Conservation (phyloP, 164 flowering plant species). For the Houttuynia cordata region DNA sequence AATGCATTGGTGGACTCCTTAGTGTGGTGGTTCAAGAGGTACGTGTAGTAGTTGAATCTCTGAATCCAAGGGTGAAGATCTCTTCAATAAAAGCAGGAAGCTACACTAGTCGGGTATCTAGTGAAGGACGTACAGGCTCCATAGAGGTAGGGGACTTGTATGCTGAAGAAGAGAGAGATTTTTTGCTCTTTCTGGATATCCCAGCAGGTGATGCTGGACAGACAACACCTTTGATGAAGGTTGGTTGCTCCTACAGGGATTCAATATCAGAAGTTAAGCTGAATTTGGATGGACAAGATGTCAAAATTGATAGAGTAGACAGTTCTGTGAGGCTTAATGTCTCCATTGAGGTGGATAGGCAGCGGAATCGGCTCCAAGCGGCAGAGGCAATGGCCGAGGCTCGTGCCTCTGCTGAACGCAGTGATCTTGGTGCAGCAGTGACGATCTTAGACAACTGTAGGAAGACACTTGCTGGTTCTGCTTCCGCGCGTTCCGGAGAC, state of each 20-base stretch:
- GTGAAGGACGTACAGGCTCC: slow-evolving; percentile 29
- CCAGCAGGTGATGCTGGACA: slow-evolving; percentile 30
- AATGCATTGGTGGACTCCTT: slow-evolving; percentile 89
- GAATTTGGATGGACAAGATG: slow-evolving; percentile 24
- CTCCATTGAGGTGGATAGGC: slow-evolving; percentile 81
- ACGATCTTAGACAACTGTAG: slow-evolving; percentile 46
- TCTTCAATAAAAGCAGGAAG: slow-evolving; percentile 69
- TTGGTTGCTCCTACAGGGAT: slow-evolving; percentile 48
- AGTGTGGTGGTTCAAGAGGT: slow-evolving; percentile 82
- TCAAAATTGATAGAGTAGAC: slow-evolving; percentile 48
- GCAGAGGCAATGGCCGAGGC: slow-evolving; percentile 83
- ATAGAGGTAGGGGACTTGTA: slow-evolving; percentile 77
- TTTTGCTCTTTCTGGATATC: slow-evolving; percentile 46
- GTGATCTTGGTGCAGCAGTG: slow-evolving; percentile 61
- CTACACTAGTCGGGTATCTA: slow-evolving; percentile 28
- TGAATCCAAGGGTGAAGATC: slow-evolving; percentile 32
- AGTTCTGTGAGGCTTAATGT: slow-evolving; percentile 16
- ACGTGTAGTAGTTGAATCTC: slow-evolving; percentile 40
- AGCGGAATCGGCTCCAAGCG: slow-evolving; percentile 59
- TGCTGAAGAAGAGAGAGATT: slow-evolving; percentile 93
- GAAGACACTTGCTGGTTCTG: slow-evolving; percentile 33
- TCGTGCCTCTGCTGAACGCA: slow-evolving; percentile 54
- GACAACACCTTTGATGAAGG: slow-evolving; percentile 41
- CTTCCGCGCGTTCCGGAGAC: slow-evolving; percentile 52
- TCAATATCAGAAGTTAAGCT: slow-evolving; percentile 40